Conservation (phyloP, 2,329 filamentous ascomycete species). For the Beauveria rudraprayagi region DNA sequence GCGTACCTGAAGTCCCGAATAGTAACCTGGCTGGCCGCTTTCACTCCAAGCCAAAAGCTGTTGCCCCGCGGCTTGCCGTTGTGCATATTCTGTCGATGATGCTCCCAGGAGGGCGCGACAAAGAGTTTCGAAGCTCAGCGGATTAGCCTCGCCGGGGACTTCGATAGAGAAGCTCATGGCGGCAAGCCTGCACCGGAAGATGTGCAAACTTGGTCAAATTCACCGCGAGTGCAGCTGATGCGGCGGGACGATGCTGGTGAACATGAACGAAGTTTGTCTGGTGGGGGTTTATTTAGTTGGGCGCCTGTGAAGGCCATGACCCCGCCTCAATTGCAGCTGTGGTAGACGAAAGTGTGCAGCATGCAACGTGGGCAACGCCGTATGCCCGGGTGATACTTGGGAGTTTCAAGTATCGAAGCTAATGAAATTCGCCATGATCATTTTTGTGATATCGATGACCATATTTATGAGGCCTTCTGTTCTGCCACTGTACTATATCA, state of each 20-base stretch:
- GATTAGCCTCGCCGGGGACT: slow-evolving; percentile 72
- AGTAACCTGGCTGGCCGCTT: slow-evolving; percentile 51
- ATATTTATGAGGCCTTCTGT: background rate
- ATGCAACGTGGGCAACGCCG: background rate
- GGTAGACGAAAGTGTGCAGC: background rate
- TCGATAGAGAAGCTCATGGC: slow-evolving; percentile 67
- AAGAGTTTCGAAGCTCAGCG: slow-evolving; percentile 55
- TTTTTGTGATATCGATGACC: background rate
- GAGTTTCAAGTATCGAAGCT: too few relatives aligned
- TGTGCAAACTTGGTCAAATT: background rate
- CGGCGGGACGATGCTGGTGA: slow-evolving; percentile 1
- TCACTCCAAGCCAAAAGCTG: slow-evolving; percentile 65
- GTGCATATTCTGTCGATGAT: slow-evolving; percentile 51
- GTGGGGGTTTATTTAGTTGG: slow-evolving; percentile 7
- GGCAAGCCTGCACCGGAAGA: slow-evolving; percentile 1
- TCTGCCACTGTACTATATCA: background rate
- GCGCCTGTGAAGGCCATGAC: background rate
- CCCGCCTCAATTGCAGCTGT: background rate
- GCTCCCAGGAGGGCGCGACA: slow-evolving; percentile 57
- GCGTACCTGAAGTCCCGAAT: slow-evolving; percentile 58
- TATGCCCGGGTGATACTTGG: too few relatives aligned
- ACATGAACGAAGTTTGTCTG: slow-evolving; percentile 8
- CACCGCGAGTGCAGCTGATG: background rate
- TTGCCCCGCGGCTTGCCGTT: slow-evolving; percentile 59
- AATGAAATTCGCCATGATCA: background rate